These are phyloP conservation scores for Paramecium biaurelia DNA, from an alignment of 73 alveolate genomes.

Conservation along the genomic window DNA sequence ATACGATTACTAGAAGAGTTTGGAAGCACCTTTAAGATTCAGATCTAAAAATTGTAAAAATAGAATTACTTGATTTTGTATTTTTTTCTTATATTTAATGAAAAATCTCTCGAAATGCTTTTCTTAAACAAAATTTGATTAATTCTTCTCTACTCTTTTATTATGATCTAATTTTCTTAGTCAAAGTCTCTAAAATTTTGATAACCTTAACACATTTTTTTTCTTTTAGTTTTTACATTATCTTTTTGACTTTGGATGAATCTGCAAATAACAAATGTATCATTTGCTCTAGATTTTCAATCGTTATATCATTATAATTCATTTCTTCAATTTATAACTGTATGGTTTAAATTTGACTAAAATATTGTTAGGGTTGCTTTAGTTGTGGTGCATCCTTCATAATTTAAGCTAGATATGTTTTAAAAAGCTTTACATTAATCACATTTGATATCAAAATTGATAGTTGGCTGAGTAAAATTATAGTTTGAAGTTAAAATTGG, in stretches of 20 bases:
- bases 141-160: constrained; percentile 22
- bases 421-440: background rate
- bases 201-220: background rate
- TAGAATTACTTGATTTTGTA: background rate
- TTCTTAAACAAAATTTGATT: background rate
- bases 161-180: background rate
- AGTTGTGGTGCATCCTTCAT: background rate
- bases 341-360: background rate
- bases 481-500: background rate
- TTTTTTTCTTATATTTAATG: background rate
- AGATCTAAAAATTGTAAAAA: background rate
- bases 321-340: background rate
- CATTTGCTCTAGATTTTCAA: background rate
- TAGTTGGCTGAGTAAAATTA: background rate
- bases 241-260: background rate
- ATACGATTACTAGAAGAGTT: background rate
- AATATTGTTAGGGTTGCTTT: background rate
- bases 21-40: background rate
- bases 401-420: background rate
- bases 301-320: background rate
- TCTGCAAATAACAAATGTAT: background rate
- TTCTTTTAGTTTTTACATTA: background rate
- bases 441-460: background rate
- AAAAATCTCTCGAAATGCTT: background rate
- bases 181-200: background rate